These are phyloP conservation scores for Entophlyctis luteolus DNA, from an alignment of 192 early-diverging fungal species.

Conservation along the genomic window DNA sequence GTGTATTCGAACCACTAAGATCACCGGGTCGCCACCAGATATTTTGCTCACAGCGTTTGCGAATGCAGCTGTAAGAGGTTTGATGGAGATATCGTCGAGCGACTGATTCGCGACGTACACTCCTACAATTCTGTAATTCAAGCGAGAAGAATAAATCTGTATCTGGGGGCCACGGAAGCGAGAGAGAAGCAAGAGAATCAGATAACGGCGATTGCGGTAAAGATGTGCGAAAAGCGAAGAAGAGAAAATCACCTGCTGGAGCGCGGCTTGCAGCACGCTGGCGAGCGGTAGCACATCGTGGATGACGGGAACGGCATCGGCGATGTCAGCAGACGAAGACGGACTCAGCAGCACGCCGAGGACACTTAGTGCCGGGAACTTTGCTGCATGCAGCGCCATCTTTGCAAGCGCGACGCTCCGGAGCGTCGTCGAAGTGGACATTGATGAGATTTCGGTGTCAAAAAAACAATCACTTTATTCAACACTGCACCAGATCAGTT, in stretches of 20 bases:
- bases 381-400: conserved; percentile 75
- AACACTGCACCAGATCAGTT: background rate
- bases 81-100: conserved; percentile 1
- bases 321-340: conserved; percentile 31
- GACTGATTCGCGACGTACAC: conserved; percentile 1
- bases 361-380: conserved; percentile 73
- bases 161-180: conserved; percentile 13
- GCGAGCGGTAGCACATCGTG: conserved; percentile 77
- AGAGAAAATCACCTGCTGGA: conserved; percentile 62
- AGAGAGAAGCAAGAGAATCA: too few relatives aligned
- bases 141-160: background rate
- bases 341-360: conserved; percentile 70
- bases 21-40: conserved; percentile 1
- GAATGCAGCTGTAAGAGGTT: background rate
- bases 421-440: too few relatives aligned
- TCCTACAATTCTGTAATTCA: conserved; percentile 1
- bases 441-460: too few relatives aligned
- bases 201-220: too few relatives aligned
- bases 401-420: conserved; percentile 65
- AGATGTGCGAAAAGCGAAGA: too few relatives aligned
- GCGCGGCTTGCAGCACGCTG: conserved; percentile 78
- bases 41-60: background rate
- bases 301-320: conserved; percentile 76
- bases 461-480: too few relatives aligned
- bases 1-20: conserved; percentile 13